Percentiles rank a stretch among this genome's conserved stretches.
These are phyloP conservation scores for Suhomyces maxii DNA, from an alignment of 1,139 yeast genomes.

Conservation along the genomic window DNA sequence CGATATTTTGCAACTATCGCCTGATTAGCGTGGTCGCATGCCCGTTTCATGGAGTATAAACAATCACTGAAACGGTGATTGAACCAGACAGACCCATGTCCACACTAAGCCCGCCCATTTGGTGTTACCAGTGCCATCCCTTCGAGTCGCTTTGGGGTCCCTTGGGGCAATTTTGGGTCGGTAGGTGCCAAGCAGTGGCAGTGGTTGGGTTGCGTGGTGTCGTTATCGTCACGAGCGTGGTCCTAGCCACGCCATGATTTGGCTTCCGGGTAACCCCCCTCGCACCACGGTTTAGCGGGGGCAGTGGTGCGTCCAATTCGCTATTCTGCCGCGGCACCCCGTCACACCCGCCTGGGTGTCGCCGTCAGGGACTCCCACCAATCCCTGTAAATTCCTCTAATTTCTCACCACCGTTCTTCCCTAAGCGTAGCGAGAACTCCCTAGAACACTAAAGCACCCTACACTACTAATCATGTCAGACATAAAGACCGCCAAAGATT, in stretches of 20 bases:
- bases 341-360: background rate
- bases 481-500: conserved; percentile 42
- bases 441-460: background rate
- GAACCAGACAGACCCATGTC: no score
- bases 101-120: no score
- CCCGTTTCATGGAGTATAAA: no score
- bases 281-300: conserved; percentile 6
- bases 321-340: background rate
- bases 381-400: conserved; percentile 1
- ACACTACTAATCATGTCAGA: conserved; percentile 28
- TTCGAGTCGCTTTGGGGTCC: no score
- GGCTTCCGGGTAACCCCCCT: conserved; percentile 8
- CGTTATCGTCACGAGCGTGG: no score
- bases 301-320: background rate
- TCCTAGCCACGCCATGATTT: background rate
- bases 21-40: no score
- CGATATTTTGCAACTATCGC: no score
- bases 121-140: no score
- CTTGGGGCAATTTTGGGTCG: no score
- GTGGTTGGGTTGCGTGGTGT: no score
- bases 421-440: conserved; percentile 6
- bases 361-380: conserved; percentile 1
- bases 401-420: conserved; percentile 8
- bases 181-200: no score
- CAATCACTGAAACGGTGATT: no score